These are phyloP conservation scores for Calonectria hawksworthii DNA, from an alignment of 2,329 filamentous ascomycete genomes.

Conservation along the genomic window DNA sequence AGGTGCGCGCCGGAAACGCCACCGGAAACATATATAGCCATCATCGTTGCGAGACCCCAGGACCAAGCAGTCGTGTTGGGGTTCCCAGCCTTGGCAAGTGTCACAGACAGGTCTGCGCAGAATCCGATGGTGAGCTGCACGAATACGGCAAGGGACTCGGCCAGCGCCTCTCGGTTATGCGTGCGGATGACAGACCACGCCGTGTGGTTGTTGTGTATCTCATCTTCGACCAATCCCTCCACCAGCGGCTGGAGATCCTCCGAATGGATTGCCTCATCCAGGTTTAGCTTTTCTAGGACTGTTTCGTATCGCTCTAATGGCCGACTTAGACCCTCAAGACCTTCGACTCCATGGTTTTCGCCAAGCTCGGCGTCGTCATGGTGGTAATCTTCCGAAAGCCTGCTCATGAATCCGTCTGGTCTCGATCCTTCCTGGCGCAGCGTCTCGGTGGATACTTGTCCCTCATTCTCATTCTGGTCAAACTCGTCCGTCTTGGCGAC, in stretches of 20 bases:
- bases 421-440: not conserved
- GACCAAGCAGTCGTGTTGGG: slow-evolving; percentile 2
- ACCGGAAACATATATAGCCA: not conserved
- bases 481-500: not conserved
- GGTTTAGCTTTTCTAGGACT: not conserved
- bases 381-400: not conserved
- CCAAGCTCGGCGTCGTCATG: not conserved
- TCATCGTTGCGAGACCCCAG: not conserved
- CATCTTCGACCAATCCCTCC: not conserved
- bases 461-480: not conserved
- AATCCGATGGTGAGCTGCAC: not conserved
- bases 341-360: not conserved
- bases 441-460: not conserved
- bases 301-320: not conserved
- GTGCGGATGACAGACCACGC: not conserved
- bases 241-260: not conserved
- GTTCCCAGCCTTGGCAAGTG: not conserved
- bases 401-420: not conserved
- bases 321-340: not conserved
- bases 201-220: slow-evolving; percentile 1
- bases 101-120: not conserved
- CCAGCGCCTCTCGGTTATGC: not conserved
- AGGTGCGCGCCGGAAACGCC: slow-evolving; percentile 2
- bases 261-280: not conserved
- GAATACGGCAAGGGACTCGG: not conserved